phyloP scores from a whole-genome alignment of 768 basidiomycete species.

The Amanita polypyramis region DNA sequence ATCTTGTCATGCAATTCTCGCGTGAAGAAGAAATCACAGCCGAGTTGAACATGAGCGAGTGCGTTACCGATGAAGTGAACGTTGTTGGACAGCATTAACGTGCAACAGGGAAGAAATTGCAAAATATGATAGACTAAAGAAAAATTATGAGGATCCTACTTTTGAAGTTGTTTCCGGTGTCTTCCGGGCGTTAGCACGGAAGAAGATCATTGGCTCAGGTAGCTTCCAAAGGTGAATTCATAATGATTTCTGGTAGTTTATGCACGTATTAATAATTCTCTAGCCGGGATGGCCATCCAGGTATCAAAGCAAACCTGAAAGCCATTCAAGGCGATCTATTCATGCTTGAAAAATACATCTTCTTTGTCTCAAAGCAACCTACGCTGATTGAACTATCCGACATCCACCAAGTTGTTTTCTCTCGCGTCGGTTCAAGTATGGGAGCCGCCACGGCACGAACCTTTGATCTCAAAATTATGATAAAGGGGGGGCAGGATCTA shows the following conservation, averaged over 20 bases:
- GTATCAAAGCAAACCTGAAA: constrained; percentile 97
- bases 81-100: constrained; percentile 1
- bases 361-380: constrained; percentile 96
- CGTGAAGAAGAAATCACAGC: constrained; percentile 95
- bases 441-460: constrained; percentile 78
- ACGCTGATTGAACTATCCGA: constrained; percentile 83
- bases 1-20: constrained; percentile 97
- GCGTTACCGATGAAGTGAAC: constrained; percentile 19
- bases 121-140: constrained; percentile 77
- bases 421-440: constrained; percentile 83
- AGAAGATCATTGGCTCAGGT: constrained; percentile 85
- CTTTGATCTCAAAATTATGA: constrained; percentile 87
- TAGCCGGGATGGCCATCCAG: constrained; percentile 83
- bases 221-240: constrained; percentile 67
- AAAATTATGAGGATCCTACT: constrained; percentile 90
- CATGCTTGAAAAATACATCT: constrained; percentile 94
- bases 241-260: not conserved
- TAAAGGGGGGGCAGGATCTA: constrained; percentile 76
- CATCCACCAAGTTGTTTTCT: constrained; percentile 86
- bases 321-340: constrained; percentile 95
- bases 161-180: constrained; percentile 92
- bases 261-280: not conserved
- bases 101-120: constrained; percentile 57
- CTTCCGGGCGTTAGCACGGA: constrained; percentile 82
- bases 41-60: constrained; percentile 90